A percentile compares a stretch with the other conserved stretches of the same genome.
phyloP scores from a whole-genome alignment of 345 rosid genomes.

The Euphorbia lathyris region DNA sequence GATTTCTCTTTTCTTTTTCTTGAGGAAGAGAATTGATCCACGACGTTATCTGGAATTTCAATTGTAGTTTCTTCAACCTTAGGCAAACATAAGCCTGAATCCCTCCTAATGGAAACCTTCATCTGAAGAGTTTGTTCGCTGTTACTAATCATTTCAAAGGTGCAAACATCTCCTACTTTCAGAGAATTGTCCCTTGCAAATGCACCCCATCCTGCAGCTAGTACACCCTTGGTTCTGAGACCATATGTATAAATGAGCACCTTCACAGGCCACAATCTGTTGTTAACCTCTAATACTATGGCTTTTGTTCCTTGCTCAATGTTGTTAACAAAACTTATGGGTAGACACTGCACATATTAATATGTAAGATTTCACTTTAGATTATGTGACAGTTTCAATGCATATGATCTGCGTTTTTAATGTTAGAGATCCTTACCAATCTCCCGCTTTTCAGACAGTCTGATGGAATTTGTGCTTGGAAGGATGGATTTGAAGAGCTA shows the following conservation, averaged over 20 bases:
- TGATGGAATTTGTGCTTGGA: not conserved
- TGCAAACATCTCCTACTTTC: not conserved
- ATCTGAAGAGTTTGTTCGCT: no score
- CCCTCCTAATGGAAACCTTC: no score
- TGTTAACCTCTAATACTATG: not conserved
- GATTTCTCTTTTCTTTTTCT: no score
- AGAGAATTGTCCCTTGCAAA: constrained; percentile 8
- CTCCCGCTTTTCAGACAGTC: no score
- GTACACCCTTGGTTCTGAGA: not conserved
- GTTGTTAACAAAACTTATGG: not conserved
- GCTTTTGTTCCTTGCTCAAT: not conserved
- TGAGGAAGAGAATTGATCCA: no score
- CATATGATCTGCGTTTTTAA: no score
- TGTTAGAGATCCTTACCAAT: no score
- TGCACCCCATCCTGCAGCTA: not conserved
- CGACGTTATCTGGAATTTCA: no score
- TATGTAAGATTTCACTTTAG: no score
- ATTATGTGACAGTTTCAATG: no score
- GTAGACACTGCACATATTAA: not conserved
- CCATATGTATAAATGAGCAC: not conserved
- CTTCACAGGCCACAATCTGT: not conserved
- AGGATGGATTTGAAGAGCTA: not conserved
- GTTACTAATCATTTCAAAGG: not conserved
- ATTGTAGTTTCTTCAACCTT: no score
- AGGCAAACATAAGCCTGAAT: no score